Base-by-base conservation (phyloP, 805 yeast genomes). In the Saturnispora besseyi region DNA sequence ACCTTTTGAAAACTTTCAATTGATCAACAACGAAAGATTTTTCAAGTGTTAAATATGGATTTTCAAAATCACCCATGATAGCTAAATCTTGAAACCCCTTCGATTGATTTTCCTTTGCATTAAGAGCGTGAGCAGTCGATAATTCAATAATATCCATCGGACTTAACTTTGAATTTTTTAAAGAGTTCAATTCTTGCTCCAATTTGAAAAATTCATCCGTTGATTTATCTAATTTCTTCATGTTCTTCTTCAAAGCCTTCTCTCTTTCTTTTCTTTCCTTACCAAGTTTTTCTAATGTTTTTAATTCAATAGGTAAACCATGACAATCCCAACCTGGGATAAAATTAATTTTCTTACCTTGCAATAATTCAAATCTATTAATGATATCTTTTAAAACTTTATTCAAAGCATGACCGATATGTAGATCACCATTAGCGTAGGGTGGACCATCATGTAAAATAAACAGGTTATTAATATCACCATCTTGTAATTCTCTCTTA, bases 261-360 rank as follows among this genome's bases (percentile, higher is more conserved):
- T 62, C 63, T 44, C 55, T 48, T 45, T 58, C 57, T 11, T 55
- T 60, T 44, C 62, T 48, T 49, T 57, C 53, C 59, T 64, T 59
- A 56, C 70, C 44, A 65, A 65, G 53, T 67, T 75, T 57, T 65
- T 76, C 64, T 22, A 87, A 65, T 0, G 95, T 95, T 59, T 89
- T 90, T 62, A 87, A 72, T 65, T 93, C 99, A 54, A 93, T 93
- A 1, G 99, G 99, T 36, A 93, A 70, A 0, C 99, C 99, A 68
- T 93, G 99, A 62, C 99, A 93, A 64, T 93, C 99, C 98, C 99
- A 93, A 0, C 99, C 99, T 0, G 98, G 96, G 40, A 75, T 74
- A 60, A 87, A 93, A 47, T 75, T 72, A 3, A 93, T 79, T 45
- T 74, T 73, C 52, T 79, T 74, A 13, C 88, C 86, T 36, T 72